Evolutionary conservation across 805 yeast species (phyloP).

Genomic region (Lipomyces yamanashiensis): DNA sequence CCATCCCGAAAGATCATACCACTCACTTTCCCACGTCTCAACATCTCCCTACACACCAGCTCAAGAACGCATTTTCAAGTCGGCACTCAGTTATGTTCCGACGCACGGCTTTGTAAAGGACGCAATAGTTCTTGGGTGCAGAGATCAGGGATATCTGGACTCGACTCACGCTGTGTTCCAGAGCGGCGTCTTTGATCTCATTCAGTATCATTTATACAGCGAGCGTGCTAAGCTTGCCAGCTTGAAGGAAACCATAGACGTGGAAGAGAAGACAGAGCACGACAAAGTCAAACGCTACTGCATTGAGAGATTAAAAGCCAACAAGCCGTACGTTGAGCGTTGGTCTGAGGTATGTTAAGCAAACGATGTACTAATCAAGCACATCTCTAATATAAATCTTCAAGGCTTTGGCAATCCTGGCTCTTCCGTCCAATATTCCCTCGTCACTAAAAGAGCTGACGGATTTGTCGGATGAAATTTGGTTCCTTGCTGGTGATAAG

Average conservation of each 20-base stretch:
- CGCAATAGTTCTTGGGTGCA: conserved; percentile 56
- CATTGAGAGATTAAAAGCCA: conserved; percentile 55
- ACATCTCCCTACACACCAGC: conserved; percentile 37
- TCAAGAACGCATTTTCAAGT: conserved; percentile 50
- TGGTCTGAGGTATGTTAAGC: conserved; percentile 49
- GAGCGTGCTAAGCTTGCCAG: conserved; percentile 43
- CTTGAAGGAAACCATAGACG: conserved; percentile 37
- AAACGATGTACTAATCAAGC: background rate
- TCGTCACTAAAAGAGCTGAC: conserved; percentile 70
- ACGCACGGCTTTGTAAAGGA: conserved; percentile 55
- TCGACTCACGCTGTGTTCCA: conserved; percentile 52
- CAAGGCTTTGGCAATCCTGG: conserved; percentile 62
- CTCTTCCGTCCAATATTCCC: conserved; percentile 64
- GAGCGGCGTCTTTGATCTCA: conserved; percentile 56
- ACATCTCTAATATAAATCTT: background rate
- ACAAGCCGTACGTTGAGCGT: conserved; percentile 51
- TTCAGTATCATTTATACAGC: conserved; percentile 59
- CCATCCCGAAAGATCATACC: conserved; percentile 36
- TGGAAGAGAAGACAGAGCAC: conserved; percentile 51
- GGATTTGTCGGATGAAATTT: conserved; percentile 79
- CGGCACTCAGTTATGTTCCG: conserved; percentile 54
- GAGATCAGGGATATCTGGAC: conserved; percentile 58
- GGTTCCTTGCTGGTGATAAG: conserved; percentile 75
- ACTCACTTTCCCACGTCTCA: conserved; percentile 43
- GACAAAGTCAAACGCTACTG: conserved; percentile 49